These are phyloP conservation scores for Thuja plicata DNA, from an alignment of 83 land plant species.

Conservation along the genomic window DNA sequence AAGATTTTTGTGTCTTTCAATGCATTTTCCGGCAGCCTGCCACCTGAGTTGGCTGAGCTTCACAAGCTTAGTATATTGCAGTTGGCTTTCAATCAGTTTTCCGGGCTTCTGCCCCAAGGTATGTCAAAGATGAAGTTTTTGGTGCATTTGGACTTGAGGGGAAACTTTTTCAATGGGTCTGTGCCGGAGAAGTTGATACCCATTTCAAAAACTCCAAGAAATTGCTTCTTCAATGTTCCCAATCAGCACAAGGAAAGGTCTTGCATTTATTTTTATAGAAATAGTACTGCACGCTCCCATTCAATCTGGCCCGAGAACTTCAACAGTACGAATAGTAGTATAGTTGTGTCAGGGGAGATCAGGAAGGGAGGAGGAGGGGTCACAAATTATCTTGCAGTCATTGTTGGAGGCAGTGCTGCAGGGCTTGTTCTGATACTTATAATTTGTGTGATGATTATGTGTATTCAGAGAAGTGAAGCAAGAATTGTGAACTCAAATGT, in stretches of 20 bases:
- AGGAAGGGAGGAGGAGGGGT: not conserved
- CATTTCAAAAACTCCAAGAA: not conserved
- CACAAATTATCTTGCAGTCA: conserved; percentile 13
- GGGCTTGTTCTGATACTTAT: conserved; percentile 17
- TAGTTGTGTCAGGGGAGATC: not conserved
- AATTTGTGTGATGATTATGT: conserved; percentile 11
- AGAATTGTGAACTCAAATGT: not conserved
- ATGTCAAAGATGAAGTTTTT: conserved; percentile 40
- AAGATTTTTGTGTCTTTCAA: conserved; percentile 57
- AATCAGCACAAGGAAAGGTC: conserved; percentile 17
- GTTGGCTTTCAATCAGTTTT: conserved; percentile 57
- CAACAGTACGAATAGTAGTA: not conserved
- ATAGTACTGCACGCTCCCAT: not conserved
- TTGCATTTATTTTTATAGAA: conserved; percentile 22
- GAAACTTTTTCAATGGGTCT: conserved; percentile 23
- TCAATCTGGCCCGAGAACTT: not conserved
- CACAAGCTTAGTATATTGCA: conserved; percentile 47
- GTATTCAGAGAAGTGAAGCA: conserved; percentile 1
- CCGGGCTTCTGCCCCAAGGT: conserved; percentile 53
- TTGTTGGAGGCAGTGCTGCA: conserved; percentile 22
- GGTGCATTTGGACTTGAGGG: conserved; percentile 54
- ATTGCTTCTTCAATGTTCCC: conserved; percentile 20
- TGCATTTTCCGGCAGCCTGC: conserved; percentile 40
- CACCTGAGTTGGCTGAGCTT: conserved; percentile 42
- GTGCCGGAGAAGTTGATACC: conserved; percentile 15